Conservation (phyloP, 2,329 filamentous ascomycete genomes). For the Aspergillus amoenus region DNA sequence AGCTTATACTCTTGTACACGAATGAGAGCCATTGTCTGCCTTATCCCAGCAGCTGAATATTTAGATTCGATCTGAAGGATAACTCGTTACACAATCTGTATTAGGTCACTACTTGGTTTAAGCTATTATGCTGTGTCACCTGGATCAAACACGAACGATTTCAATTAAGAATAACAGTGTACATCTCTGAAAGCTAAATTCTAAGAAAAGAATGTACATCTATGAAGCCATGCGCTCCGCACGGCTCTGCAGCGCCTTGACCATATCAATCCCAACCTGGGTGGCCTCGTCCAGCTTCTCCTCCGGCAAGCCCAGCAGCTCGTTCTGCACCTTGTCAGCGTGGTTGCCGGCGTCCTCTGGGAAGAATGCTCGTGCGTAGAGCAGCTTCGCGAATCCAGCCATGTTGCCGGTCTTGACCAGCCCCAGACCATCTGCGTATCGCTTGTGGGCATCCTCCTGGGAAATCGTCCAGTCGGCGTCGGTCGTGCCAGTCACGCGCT, state of each 20-base stretch:
- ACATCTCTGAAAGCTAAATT: too few relatives aligned
- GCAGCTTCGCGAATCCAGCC: conserved; percentile 48
- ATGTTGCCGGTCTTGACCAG: conserved; percentile 45
- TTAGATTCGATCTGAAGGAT: too few relatives aligned
- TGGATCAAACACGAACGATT: too few relatives aligned
- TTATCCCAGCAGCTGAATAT: too few relatives aligned
- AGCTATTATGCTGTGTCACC: too few relatives aligned
- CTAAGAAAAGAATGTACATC: background rate
- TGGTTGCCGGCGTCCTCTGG: conserved; percentile 42
- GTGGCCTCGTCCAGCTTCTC: conserved; percentile 62
- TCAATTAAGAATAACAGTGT: too few relatives aligned
- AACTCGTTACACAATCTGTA: too few relatives aligned
- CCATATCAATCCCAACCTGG: conserved; percentile 49
- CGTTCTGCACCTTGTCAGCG: conserved; percentile 52
- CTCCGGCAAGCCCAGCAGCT: conserved; percentile 55
- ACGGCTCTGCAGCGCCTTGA: conserved; percentile 29
- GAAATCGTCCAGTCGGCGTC: conserved; percentile 62
- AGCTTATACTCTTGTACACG: too few relatives aligned
- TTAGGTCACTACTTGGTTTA: too few relatives aligned
- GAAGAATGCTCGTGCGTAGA: conserved; percentile 59
- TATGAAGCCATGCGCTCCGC: conserved; percentile 29
- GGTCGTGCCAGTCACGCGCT: conserved; percentile 57
- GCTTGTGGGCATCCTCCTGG: conserved; percentile 47
- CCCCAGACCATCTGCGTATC: conserved; percentile 51
- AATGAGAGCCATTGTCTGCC: too few relatives aligned